These are phyloP conservation scores for Globisporangium abappressorium DNA, from an alignment of 352 stramenopile species.

Conservation along the genomic window DNA sequence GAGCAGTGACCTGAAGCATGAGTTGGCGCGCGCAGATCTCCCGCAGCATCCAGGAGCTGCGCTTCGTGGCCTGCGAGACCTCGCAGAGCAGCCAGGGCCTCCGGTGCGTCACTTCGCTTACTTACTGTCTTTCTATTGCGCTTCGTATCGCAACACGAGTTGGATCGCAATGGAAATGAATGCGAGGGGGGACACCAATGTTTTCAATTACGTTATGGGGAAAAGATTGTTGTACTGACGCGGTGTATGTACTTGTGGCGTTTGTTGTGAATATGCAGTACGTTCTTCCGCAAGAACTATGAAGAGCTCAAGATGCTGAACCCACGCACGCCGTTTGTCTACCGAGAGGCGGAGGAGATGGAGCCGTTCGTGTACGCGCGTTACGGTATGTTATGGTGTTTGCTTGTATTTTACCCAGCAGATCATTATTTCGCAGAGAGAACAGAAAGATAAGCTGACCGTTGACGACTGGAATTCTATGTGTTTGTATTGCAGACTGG, in stretches of 20 bases:
- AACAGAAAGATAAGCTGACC: neutral
- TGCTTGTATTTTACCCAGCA: too few relatives aligned
- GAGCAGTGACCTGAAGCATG: constrained; percentile 34
- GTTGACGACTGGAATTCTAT: neutral
- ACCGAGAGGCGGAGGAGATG: constrained; percentile 85
- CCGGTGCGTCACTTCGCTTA: constrained; percentile 38
- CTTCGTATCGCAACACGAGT: neutral
- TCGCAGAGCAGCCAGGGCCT: constrained; percentile 82
- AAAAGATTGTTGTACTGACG: constrained; percentile 5
- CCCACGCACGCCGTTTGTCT: constrained; percentile 77
- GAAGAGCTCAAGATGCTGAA: constrained; percentile 88
- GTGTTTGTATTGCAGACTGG: constrained; percentile 45
- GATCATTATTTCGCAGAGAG: too few relatives aligned
- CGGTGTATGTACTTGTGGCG: neutral
- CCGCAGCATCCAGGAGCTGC: constrained; percentile 78
- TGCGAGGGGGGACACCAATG: neutral
- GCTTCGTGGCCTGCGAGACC: constrained; percentile 82
- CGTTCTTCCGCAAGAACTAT: constrained; percentile 88
- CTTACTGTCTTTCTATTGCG: neutral
- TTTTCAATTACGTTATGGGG: neutral
- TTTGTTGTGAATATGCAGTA: constrained; percentile 28
- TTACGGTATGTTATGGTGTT: constrained; percentile 34
- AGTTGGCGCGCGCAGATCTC: constrained; percentile 89
- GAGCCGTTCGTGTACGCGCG: constrained; percentile 87
- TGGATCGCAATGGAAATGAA: neutral